A percentile compares a stretch with the other conserved stretches of the same genome.
These are phyloP conservation scores for Penicillium sp. DNA, from an alignment of 2,329 filamentous ascomycete genomes.

Conservation along the genomic window DNA sequence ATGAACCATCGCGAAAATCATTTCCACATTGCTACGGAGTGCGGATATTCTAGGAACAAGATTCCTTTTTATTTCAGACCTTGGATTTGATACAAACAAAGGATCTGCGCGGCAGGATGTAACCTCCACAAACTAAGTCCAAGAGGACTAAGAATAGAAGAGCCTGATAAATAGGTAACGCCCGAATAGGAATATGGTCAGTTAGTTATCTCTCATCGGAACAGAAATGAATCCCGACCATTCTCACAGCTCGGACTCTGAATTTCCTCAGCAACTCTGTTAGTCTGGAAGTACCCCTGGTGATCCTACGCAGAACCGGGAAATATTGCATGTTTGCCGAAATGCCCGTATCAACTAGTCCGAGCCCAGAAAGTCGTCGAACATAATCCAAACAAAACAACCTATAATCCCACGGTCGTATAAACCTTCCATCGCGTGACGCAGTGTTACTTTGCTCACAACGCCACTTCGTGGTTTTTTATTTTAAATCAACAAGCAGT, in stretches of 20 bases:
- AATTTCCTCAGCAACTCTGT: not conserved
- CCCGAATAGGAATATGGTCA: not conserved
- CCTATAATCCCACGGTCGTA: slow-evolving; percentile 13
- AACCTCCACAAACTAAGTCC: not conserved
- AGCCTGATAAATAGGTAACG: not conserved
- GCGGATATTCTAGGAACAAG: too few relatives aligned
- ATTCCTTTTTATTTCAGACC: too few relatives aligned
- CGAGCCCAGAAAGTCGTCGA: slow-evolving; percentile 4
- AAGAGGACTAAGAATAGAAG: not conserved
- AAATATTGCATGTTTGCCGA: slow-evolving; percentile 9
- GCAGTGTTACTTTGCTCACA: not conserved
- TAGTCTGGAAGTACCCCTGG: slow-evolving; percentile 2
- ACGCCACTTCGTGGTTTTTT: not conserved
- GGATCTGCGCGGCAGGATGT: too few relatives aligned
- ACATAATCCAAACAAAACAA: not conserved
- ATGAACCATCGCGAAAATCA: too few relatives aligned
- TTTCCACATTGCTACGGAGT: too few relatives aligned
- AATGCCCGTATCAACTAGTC: slow-evolving; percentile 11
- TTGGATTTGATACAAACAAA: too few relatives aligned
- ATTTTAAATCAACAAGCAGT: not conserved
- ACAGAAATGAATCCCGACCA: not conserved
- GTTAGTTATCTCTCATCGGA: not conserved
- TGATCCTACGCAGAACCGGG: slow-evolving; percentile 1
- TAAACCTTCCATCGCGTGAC: not conserved
- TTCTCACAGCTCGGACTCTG: not conserved